Base-by-base conservation (phyloP, 164 flowering plant genomes). In the Kalanchoe fedtschenkoi region DNA sequence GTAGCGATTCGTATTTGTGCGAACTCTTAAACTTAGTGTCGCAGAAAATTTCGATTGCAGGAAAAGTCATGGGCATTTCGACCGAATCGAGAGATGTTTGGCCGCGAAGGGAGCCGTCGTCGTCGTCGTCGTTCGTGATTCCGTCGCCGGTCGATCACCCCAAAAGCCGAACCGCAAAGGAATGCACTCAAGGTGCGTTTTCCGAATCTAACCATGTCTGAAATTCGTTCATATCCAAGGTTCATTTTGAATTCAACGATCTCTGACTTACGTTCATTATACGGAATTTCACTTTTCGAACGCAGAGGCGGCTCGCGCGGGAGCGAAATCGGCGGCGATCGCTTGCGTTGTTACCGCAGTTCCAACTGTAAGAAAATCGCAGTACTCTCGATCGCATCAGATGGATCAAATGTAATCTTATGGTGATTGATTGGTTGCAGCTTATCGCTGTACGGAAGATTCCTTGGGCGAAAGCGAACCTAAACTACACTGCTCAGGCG, bases 391-490 rank as follows among this genome's bases (percentile, higher is more conserved):
- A 14, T n/a, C n/a, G 1, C 24, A n/a, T 44, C 6, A 0, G 5
- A n/a, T 44, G 17, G 17, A n/a, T 44, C n/a, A 26, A 47, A 19
- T 47, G 29, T 6, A 2, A 29, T 4, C 10, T 47, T 42, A 14
- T 15, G 16, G 1, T 42, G 46, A 42, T 42, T 47, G 21, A 24
- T 24, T 47, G 55, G 10, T 44, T 46, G 62, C 88, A 92, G 98
- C 66, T 92, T 68, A 61, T 70, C 54, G 95, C 84, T 24, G 84
- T 78, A 68, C 93, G 98, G 13, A 69, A 61, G 51, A 22, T 86
- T 70, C 98, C 96, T 42, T 89, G 96, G 98, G 95, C 91, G 63
- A 92, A 82, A 76, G 81, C 81, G 39, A 86, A 86, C 71, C 81
- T 89, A 41, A 92, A 89, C 51, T 74, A 89, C 65, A 87, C 93